Evolutionary conservation across 208 protist genomes (phyloP), one percentile per base, ranked within the genome.

Genomic region (Leishmania turanica): DNA sequence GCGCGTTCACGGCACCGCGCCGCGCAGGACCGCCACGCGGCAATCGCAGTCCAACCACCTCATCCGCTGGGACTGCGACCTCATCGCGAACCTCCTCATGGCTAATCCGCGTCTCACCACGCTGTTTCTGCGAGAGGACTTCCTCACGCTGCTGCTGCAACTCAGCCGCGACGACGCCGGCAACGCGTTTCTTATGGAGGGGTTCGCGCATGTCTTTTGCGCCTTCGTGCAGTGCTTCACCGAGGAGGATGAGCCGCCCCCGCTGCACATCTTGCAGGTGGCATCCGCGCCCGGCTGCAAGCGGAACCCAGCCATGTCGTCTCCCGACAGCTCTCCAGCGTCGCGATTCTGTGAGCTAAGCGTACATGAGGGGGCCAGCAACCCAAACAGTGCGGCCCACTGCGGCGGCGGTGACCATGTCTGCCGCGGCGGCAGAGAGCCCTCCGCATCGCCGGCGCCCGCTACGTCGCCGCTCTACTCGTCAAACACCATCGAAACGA

Each of bases 21-120:
- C 83, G 34, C 77, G 85, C 78, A 74, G 79, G 77, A 73, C 62
- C 21, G 64, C 77, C 8, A 42, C 73, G 1, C 72, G 64, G 19
- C 71, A 73, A 60, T 42, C 79, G 49, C 77, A 78, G 74, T 77
- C 90, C 82, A 81, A 69, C 72, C 79, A 74, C 34, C 80, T 94
- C 19, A 80, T 87, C 15, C 77, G 73, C 40, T 94, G 90, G 90
- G 65, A 81, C 34, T 89, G 79, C 68, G 82, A 83, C n/a, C 75
- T 91, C 13, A 72, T 94, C 6, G 88, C 80, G 70, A 92, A 93
- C 77, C 74, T 92, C 3, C 77, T 89, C 21, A 45, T 75, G 37
- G 34, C 75, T 11, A 74, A 89, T 64, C 74, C 75, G n/a, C 64
- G 83, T 60, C 64, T 82, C 72, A 80, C 89, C 37, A 86, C 84